These are phyloP conservation scores for Tetrahymena malaccensis DNA, from an alignment of 73 alveolate genomes.

Conservation along the genomic window DNA sequence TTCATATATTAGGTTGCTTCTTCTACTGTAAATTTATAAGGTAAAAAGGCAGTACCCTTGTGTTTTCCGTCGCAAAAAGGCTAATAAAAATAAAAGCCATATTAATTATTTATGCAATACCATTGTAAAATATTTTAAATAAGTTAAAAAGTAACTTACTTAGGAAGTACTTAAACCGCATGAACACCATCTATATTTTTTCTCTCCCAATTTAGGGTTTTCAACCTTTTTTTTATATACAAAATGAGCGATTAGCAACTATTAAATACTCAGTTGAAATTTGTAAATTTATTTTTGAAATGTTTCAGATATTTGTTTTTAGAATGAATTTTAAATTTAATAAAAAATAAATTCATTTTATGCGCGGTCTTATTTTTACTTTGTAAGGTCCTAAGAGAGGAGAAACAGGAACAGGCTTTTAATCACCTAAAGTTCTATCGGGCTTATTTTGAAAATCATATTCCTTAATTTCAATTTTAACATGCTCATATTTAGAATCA, in stretches of 20 bases:
- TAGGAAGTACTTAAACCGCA: constrained; percentile 50
- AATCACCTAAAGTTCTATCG: not conserved
- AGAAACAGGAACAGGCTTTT: not conserved
- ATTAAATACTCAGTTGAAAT: not conserved
- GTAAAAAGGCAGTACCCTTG: constrained; percentile 54
- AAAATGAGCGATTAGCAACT: not conserved
- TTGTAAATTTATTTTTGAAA: not conserved
- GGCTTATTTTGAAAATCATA: not conserved
- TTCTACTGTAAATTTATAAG: constrained; percentile 61
- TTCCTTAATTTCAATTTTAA: not conserved
- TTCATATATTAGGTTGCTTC: constrained; percentile 43
- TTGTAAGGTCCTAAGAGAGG: constrained; percentile 1
- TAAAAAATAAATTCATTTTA: not conserved
- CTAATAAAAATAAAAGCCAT: not conserved
- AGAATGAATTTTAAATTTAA: not conserved
- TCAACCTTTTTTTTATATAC: not conserved
- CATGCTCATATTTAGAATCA: not conserved
- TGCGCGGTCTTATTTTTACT: not conserved
- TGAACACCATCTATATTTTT: constrained; percentile 60
- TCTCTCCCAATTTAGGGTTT: constrained; percentile 50
- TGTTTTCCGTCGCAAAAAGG: constrained; percentile 70
- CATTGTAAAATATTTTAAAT: not conserved
- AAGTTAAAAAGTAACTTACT: not conserved
- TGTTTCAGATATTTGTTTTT: no score
- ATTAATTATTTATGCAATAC: not conserved